These are phyloP conservation scores for Fusarium udum DNA, from an alignment of 2,329 filamentous ascomycete genomes.

Conservation along the genomic window DNA sequence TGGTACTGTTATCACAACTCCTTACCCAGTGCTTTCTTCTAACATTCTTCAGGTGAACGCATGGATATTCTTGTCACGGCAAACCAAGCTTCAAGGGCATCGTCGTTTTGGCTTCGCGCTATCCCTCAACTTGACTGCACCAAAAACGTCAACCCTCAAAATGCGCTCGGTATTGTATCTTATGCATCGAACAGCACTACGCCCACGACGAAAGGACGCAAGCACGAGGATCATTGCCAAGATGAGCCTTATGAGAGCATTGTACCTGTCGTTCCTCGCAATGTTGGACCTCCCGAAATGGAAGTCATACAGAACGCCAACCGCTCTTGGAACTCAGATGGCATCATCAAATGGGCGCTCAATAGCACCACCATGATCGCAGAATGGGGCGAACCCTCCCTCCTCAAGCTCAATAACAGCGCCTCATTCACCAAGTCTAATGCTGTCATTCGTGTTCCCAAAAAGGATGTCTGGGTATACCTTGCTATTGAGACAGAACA, in stretches of 20 bases:
- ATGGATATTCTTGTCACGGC: conserved; percentile 59
- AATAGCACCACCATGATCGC: conserved; percentile 47
- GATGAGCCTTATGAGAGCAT: conserved; percentile 50
- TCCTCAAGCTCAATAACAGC: conserved; percentile 37
- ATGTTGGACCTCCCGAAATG: conserved; percentile 44
- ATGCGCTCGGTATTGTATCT: conserved; percentile 60
- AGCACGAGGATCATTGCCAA: conserved; percentile 43
- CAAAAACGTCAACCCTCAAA: conserved; percentile 50
- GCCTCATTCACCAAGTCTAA: conserved; percentile 37
- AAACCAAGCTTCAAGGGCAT: conserved; percentile 45
- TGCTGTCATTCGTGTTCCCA: conserved; percentile 44
- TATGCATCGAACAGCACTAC: conserved; percentile 46
- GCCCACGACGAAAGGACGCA: conserved; percentile 22
- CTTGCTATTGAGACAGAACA: conserved; percentile 42
- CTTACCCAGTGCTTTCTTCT: neutral
- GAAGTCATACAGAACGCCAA: conserved; percentile 44
- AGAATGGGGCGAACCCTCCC: conserved; percentile 47
- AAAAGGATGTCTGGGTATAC: conserved; percentile 46
- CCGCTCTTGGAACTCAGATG: conserved; percentile 40
- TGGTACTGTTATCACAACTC: conserved; percentile 44
- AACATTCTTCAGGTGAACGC: conserved; percentile 53
- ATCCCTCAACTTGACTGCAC: conserved; percentile 56
- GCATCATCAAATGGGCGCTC: conserved; percentile 59
- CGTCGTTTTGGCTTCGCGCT: conserved; percentile 61
- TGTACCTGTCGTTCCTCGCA: conserved; percentile 48